Evolutionary conservation across 163 green algal genomes (phyloP), one percentile per base, ranked within the genome.

Genomic region (Scenedesmus sp.): DNA sequence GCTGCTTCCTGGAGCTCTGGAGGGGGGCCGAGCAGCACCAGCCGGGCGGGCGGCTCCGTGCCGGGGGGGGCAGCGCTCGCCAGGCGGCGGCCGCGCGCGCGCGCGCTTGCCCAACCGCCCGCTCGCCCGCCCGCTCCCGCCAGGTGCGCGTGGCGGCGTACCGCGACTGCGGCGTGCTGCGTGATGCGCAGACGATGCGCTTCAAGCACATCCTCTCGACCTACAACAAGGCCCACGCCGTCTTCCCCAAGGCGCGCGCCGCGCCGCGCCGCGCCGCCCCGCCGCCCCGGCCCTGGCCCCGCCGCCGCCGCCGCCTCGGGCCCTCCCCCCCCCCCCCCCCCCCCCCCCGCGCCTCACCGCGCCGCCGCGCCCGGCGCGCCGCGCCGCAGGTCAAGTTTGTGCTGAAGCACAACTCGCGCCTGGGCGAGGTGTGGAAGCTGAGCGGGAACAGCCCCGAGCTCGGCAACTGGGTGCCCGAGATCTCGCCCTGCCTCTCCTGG

Each of bases 401-500:
- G 3, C 58, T 88, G 11, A 63, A 80, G 58, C 65, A 73, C 45
- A 24, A 76, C 54, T 47, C 78, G 14, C 70, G 48, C 4, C 80
- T 87, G 42, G 84, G 84, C 36, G 84, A 88, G 75, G 34, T 33
- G 6, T 88, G 83, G 83, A 88, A 88, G 75, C 48, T 77, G 54
- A 60, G 33, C 26, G 69, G 69, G 29, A 31, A 17, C 58, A 48
- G 58, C 58, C 60, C 84, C 11, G 84, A 85, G 65, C 80, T 88
- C n/a, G 84, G 84, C 33, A 45, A n/a, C 45, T 83, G 79, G 57
- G 7, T 66, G 4, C 84, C 84, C 10, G 80, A 86, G 64, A 65
- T 88, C 42, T 50, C 70, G 2, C 78, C 70, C 47, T 24, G 24
- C 34, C 56, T 81, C 54, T 29, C 31, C 17, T 84, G 70, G 78